Percentiles rank a stretch among this genome's conserved stretches.
phyloP scores from a whole-genome alignment of 2,329 filamentous ascomycete genomes.

The Beauveria sp. region DNA sequence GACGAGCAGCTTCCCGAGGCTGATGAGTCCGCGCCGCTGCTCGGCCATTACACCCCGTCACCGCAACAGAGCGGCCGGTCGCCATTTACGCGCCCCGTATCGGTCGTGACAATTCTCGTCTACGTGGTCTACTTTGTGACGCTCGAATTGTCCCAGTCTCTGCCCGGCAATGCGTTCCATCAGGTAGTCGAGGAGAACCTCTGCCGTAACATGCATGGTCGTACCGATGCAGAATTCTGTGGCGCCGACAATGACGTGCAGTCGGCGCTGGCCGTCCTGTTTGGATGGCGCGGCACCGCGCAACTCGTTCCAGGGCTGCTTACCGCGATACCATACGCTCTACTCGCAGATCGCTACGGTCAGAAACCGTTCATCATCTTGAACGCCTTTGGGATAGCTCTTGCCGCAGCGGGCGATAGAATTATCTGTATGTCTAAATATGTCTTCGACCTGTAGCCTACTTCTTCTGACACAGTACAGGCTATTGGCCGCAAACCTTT shows the following conservation, averaged over 20 bases:
- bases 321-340: neutral
- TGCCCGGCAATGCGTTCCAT: neutral
- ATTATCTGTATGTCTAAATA: neutral
- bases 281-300: neutral
- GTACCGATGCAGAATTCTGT: neutral
- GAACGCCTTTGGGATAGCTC: neutral
- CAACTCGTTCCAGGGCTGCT: neutral
- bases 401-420: neutral
- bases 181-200: conserved; percentile 5
- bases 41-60: neutral
- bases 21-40: neutral
- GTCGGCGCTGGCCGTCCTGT: neutral
- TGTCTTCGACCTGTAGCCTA: neutral
- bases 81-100: neutral
- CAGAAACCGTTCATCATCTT: neutral
- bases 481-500: neutral
- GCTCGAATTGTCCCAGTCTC: neutral
- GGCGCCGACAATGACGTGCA: neutral
- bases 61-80: neutral
- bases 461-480: neutral
- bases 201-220: neutral
- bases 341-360: neutral
- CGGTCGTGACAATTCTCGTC: neutral
- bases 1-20: neutral
- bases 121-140: neutral